These are phyloP conservation scores for Jaminaea rosea DNA, from an alignment of 1,284 basidiomycete species.

Conservation along the genomic window DNA sequence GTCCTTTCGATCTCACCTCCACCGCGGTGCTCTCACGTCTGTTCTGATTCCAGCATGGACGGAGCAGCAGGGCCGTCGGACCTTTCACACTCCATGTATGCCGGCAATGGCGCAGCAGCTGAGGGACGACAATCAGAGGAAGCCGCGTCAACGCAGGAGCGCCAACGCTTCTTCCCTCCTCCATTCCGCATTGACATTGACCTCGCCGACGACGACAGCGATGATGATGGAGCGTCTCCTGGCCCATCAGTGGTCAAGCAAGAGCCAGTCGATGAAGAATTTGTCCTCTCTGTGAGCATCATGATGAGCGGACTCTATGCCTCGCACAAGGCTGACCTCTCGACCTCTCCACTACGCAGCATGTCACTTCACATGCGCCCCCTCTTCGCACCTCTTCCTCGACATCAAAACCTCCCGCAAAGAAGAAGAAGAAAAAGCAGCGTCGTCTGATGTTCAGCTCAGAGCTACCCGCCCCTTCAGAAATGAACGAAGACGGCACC, in stretches of 20 bases:
- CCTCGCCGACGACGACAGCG: not conserved
- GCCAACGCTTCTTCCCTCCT: not conserved
- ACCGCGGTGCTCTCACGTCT: too few relatives aligned
- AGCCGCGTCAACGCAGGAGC: not conserved
- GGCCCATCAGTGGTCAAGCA: not conserved
- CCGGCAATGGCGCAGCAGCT: too few relatives aligned
- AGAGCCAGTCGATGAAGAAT: not conserved
- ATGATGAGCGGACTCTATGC: not conserved
- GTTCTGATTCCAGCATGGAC: too few relatives aligned
- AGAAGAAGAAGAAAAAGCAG: too few relatives aligned
- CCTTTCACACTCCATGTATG: too few relatives aligned
- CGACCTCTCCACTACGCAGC: not conserved
- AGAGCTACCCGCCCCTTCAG: conserved; percentile 9
- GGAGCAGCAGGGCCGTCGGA: too few relatives aligned
- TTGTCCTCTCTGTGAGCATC: not conserved
- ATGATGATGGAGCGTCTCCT: not conserved
- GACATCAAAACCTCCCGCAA: not conserved
- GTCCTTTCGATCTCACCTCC: too few relatives aligned
- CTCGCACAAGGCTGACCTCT: not conserved
- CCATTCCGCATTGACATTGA: not conserved
- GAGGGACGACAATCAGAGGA: too few relatives aligned
- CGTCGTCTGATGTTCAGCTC: conserved; percentile 19
- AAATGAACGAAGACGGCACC: conserved; percentile 26
- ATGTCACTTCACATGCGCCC: too few relatives aligned
- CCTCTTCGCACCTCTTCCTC: not conserved